Base-by-base conservation (phyloP, 2,329 filamentous ascomycete species). In the Trematosphaeria pertusa region DNA sequence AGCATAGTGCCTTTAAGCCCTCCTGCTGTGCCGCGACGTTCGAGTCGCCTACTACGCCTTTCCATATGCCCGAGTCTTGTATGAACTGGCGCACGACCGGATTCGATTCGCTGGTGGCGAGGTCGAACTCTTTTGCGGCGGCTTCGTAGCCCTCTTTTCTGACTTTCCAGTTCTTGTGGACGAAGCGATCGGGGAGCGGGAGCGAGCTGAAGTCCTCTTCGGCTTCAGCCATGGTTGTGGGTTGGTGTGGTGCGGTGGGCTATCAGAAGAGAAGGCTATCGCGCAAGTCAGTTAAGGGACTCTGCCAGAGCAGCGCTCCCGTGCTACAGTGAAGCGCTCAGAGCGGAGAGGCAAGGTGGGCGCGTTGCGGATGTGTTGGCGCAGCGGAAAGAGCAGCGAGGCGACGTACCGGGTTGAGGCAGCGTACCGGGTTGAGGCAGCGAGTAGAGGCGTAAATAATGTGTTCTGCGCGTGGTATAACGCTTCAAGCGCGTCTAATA, bases 1-100 rank as follows among this genome's bases (percentile, higher is more conserved):
- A 87, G 73, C 91, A 96, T 63, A 96, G 83, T 28, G 93, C 88
- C 37, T 83, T 86, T 37, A 99, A 84, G 52, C 89, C 94, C 61
- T 99, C 95, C 74, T 95, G 88, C 72, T 99, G 94, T 24, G 95
- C 94, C 14, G 93, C 94, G 48, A 99, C 94, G 64, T 99, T 99
- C 43, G 92, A 94, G 73, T 99, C 94, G 61, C 87, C 86, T 5
- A 94, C 93, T 1, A 92, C 94, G 26, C 86, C 87, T 72, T 97
- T 97, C 93, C 91, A 97, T 50, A 99, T 72, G 53, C 85, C 78
- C 1, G 91, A 81, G 59, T 99, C 94, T 68, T 88, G 85, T 51
- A 94, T 75, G 65, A 97, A 99, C 1, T 93, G 91, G 60, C 86
- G 83, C 63, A 99, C 97, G 26, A 87, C 87, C 10, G 91, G 86